phyloP scores from a whole-genome alignment of 2,329 filamentous ascomycete genomes.

The Hypoxylon sp. region DNA sequence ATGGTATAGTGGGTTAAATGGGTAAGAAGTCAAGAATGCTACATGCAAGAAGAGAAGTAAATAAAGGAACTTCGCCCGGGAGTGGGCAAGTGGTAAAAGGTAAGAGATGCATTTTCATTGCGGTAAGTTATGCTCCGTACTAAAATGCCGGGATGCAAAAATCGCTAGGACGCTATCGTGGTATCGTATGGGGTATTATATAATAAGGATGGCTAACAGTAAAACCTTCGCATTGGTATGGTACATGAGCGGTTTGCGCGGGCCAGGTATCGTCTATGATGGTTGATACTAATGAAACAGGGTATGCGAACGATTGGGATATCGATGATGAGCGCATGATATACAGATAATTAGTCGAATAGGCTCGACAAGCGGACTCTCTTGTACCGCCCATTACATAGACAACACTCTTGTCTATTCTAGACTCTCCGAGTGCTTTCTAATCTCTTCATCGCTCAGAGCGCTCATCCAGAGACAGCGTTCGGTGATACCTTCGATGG shows the following conservation, averaged over 20 bases:
- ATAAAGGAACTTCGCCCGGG: slow-evolving; percentile 18
- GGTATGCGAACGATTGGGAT: slow-evolving; percentile 37
- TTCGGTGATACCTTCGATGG: slow-evolving; percentile 82
- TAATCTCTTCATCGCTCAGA: slow-evolving; percentile 81
- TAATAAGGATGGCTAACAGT: slow-evolving; percentile 37
- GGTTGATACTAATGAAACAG: slow-evolving; percentile 44
- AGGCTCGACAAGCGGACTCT: slow-evolving; percentile 13
- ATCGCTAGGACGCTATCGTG: slow-evolving; percentile 32
- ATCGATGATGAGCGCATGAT: slow-evolving; percentile 41
- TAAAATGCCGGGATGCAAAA: slow-evolving; percentile 4
- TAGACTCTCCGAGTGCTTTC: slow-evolving; percentile 65
- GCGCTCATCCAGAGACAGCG: slow-evolving; percentile 89
- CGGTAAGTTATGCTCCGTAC: slow-evolving; percentile 8
- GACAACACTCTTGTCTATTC: slow-evolving; percentile 55
- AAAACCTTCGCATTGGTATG: slow-evolving; percentile 43
- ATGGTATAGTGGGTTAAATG: slow-evolving; percentile 8
- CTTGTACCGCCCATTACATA: background rate
- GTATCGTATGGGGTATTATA: slow-evolving; percentile 51
- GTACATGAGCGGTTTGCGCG: slow-evolving; percentile 42
- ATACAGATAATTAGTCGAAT: slow-evolving; percentile 45
- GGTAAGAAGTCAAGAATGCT: slow-evolving; percentile 25
- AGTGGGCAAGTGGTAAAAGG: slow-evolving; percentile 23
- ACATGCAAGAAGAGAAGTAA: slow-evolving; percentile 41
- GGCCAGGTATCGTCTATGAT: slow-evolving; percentile 46
- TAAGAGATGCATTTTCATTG: slow-evolving; percentile 16